Evolutionary conservation across 2,329 filamentous ascomycete species (phyloP), one percentile per base, ranked within the genome.

Genomic region (Penicillium polonicum): DNA sequence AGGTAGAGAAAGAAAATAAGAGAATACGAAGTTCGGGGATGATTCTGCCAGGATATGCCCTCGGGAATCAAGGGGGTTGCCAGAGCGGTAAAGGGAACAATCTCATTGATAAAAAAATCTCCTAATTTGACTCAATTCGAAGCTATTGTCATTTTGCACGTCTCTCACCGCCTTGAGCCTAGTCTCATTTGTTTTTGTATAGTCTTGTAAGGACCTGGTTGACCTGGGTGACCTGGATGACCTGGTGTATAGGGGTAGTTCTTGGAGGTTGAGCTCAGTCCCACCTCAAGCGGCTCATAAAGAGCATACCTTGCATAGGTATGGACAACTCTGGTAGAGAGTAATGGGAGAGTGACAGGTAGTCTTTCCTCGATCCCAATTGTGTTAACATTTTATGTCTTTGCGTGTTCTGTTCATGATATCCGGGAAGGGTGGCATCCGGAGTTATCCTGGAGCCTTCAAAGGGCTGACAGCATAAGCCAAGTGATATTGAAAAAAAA

Each of bases 81-180:
- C 48, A 52, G 44, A 53, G 55, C 49, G 55, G 55, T 53, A 46
- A 57, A 53, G 35, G 50, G 35, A 52, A 55, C 45, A 51, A 53
- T 43, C 46, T 42, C 53, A 51, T 51, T 51, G 53, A 55, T 42
- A 35, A 42, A 55, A 35, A 51, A 51, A 55, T 55, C 33, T 50
- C 53, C 53, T 55, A 55, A 55, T 51, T 45, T 42, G 53, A 55
- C 25, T 44, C 31, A 31, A 55, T 38, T 45, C 55, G 55, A 57
- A 57, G 55, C 49, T 57, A 53, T 57, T 57, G 55, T 53, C 44
- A 57, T 57, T 48, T 57, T 27, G 17, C 27, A 49, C 27, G n/a
- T 43, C 42, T 53, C 55, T 57, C 55, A 57, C 55, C 49, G 55
- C 55, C 55, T 52, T 56, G 31, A 21, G 15, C n/a, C 46, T 44